phyloP scores from a whole-genome alignment of 2,329 filamentous ascomycete species.

The Fusarium sp. region DNA sequence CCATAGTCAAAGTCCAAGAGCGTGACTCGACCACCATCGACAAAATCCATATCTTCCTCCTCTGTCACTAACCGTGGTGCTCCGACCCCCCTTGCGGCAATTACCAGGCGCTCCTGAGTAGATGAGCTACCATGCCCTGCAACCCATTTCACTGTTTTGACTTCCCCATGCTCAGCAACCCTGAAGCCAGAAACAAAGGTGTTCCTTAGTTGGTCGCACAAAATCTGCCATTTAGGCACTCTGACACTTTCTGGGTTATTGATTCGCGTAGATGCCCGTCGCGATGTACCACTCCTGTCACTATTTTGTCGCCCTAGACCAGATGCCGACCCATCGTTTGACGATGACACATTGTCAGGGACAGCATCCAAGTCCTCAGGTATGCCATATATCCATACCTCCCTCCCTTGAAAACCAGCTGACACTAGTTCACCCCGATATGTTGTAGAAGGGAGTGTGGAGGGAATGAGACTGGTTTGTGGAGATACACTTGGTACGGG shows the following conservation, averaged over 20 bases:
- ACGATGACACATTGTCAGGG: constrained; percentile 52
- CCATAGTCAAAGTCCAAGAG: constrained; percentile 79
- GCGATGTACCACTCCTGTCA: constrained; percentile 42
- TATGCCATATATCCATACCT: constrained; percentile 82
- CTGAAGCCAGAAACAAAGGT: constrained; percentile 74
- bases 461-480: constrained; percentile 70
- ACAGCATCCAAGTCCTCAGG: constrained; percentile 76
- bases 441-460: constrained; percentile 75
- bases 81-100: constrained; percentile 76
- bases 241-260: constrained; percentile 46
- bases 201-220: constrained; percentile 75
- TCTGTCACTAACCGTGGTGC: constrained; percentile 67
- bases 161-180: constrained; percentile 70
- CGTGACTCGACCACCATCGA: constrained; percentile 79
- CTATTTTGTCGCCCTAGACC: constrained; percentile 46
- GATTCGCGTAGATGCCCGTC: constrained; percentile 45
- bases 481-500: constrained; percentile 64
- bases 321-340: constrained; percentile 35
- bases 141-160: constrained; percentile 78
- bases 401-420: constrained; percentile 75
- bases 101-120: constrained; percentile 68
- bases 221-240: constrained; percentile 73
- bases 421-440: constrained; percentile 76
- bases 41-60: constrained; percentile 76
- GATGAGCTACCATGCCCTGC: constrained; percentile 60